Evolutionary conservation across 2,329 filamentous ascomycete genomes (phyloP).

Genomic region (Cladosporium oxysporum): DNA sequence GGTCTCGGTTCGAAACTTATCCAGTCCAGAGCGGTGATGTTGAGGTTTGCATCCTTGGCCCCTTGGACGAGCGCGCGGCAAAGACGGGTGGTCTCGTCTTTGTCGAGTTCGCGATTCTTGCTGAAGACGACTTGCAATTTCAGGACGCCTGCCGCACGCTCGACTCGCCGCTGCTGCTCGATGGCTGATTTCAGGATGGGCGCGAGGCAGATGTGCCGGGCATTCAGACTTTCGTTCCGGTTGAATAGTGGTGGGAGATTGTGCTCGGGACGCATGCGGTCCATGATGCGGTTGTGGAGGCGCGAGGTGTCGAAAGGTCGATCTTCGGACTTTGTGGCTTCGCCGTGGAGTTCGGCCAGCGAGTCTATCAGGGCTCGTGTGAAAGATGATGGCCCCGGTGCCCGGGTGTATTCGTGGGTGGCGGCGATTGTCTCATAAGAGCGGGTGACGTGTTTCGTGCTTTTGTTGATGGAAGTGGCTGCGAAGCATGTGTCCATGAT

Average conservation of each 20-base stretch:
- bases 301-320: background rate
- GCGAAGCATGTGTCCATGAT: constrained; percentile 44
- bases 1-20: background rate
- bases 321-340: background rate
- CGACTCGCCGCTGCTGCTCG: constrained; percentile 53
- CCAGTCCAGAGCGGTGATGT: background rate
- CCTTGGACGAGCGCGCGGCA: background rate
- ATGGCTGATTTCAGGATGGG: background rate
- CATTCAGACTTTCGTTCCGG: background rate
- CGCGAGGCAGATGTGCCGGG: background rate
- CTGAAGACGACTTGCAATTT: background rate
- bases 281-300: background rate
- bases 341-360: background rate
- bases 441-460: constrained; percentile 6
- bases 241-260: background rate
- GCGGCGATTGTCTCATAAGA: constrained; percentile 3
- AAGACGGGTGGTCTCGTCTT: background rate
- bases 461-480: constrained; percentile 29
- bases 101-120: background rate
- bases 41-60: background rate
- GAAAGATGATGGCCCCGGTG: background rate
- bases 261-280: background rate
- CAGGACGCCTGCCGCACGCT: constrained; percentile 25
- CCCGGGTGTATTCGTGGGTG: background rate
- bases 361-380: background rate